A percentile compares a stretch with the other conserved stretches of the same genome.
These are phyloP conservation scores for Ganoderma resinaceum DNA, from an alignment of 1,284 basidiomycete species.

Conservation along the genomic window DNA sequence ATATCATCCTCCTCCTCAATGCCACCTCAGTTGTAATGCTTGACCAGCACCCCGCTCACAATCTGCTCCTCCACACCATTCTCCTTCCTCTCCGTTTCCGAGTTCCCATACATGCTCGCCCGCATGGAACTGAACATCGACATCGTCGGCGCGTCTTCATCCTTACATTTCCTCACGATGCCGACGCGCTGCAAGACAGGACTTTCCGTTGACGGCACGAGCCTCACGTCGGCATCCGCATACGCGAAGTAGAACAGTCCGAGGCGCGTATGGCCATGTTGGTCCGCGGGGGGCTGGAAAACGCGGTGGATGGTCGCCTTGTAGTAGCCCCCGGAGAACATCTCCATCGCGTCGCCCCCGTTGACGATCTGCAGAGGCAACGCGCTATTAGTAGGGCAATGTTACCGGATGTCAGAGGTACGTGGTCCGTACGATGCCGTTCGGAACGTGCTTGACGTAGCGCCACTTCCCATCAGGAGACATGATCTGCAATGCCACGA, in stretches of 20 bases:
- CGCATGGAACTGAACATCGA: constrained; percentile 46
- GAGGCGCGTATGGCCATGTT: constrained; percentile 53
- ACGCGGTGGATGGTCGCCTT: constrained; percentile 48
- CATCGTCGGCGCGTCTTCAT: constrained; percentile 44
- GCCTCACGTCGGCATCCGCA: constrained; percentile 39
- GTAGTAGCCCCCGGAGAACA: constrained; percentile 59
- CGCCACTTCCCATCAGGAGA: constrained; percentile 59
- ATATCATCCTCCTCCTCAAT: no score
- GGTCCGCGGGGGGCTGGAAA: constrained; percentile 54
- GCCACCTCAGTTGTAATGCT: constrained; percentile 52
- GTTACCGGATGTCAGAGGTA: background rate
- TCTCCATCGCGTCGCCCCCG: constrained; percentile 63
- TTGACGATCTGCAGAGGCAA: constrained; percentile 53
- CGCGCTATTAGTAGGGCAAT: background rate
- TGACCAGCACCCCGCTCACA: constrained; percentile 50
- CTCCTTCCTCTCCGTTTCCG: constrained; percentile 40
- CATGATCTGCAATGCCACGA: constrained; percentile 56
- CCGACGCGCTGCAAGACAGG: constrained; percentile 46
- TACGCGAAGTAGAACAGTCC: constrained; percentile 59
- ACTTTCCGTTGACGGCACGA: constrained; percentile 48
- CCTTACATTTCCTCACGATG: constrained; percentile 39
- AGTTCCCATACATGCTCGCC: constrained; percentile 43
- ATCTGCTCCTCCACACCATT: constrained; percentile 51
- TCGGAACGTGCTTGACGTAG: constrained; percentile 65
- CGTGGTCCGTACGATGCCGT: constrained; percentile 55